These are phyloP conservation scores for Phycomyces nitens DNA, from an alignment of 192 early-diverging fungal species.

Conservation along the genomic window DNA sequence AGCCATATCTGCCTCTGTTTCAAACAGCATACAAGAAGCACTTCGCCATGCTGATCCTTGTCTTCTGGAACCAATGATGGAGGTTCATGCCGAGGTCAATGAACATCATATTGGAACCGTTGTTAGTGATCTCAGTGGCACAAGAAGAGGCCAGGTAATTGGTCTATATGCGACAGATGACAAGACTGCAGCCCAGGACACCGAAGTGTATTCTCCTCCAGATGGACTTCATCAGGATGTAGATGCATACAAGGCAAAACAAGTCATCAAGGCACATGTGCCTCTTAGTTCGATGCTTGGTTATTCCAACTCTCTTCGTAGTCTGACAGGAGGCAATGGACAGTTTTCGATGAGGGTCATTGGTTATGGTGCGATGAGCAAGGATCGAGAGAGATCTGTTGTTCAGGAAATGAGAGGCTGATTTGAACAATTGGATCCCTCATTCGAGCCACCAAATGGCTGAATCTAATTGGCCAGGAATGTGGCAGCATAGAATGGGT, in stretches of 20 bases:
- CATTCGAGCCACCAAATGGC: too few species aligned
- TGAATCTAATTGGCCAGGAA: too few species aligned
- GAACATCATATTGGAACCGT: conserved; percentile 73
- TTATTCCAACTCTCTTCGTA: conserved; percentile 76
- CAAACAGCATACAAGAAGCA: conserved; percentile 59
- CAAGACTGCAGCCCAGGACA: conserved; percentile 25
- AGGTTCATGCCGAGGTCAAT: conserved; percentile 63
- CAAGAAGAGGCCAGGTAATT: conserved; percentile 67
- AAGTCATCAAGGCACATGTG: conserved; percentile 58
- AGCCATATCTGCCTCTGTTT: conserved; percentile 61
- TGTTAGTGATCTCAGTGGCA: conserved; percentile 77
- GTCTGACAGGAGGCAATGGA: conserved; percentile 84
- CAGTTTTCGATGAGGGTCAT: conserved; percentile 80
- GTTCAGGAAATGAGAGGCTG: conserved; percentile 56
- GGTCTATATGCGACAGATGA: conserved; percentile 49
- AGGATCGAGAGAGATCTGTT: conserved; percentile 66
- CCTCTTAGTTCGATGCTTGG: conserved; percentile 83
- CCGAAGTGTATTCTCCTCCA: conserved; percentile 46
- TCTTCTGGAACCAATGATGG: conserved; percentile 85
- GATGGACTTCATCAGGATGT: conserved; percentile 28
- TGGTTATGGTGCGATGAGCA: conserved; percentile 76
- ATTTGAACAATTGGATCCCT: conserved; percentile 1
- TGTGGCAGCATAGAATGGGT: too few species aligned
- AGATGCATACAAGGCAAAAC: conserved; percentile 30
- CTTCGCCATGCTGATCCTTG: conserved; percentile 34